Base-by-base conservation (phyloP, 2,329 filamentous ascomycete genomes). In the Fusarium mundagurra region DNA sequence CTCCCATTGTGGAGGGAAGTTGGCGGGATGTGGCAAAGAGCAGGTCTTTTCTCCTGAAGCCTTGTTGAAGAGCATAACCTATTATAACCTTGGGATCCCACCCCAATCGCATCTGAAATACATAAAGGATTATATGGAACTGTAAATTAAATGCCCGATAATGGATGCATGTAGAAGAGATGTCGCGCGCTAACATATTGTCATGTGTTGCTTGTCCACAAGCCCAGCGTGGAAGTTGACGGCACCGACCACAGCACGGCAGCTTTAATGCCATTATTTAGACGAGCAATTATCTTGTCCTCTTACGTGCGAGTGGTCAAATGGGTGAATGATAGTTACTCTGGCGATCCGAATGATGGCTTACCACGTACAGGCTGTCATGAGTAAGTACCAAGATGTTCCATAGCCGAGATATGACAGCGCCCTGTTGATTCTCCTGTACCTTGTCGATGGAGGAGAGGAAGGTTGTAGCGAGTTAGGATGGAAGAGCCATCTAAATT, bases 1-100 rank as follows among this genome's bases (percentile, higher is more conserved):
- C 5, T 11, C n/a, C 17, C n/a, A 34, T 0, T 6, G 0, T 3
- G 8, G 12, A 34, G 12, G 48, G 3, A 10, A 8, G 13, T 38
- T 38, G 34, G 17, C 4, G 18, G 16, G 14, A 6, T 29, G 33
- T 54, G 33, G 51, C 51, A 22, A 29, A n/a, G 8, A 27, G 3
- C n/a, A 38, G 6, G 1, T n/a, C 14, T 29, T 0, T 20, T 27
- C 31, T 36, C 50, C 31, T 20, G 17, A 16, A 24, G 31, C 6
- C 22, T 34, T 24, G 22, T 24, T 24, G 13, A 16, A 16, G 48
- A 34, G 17, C 8, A 34, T 12, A 16, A 36, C n/a, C 1, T 34
- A 6, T 8, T 3, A 2, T 0, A 7, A 31, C 5, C 45, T 50
- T n/a, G 5, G 5, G 29, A 33, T 50, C 3, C 17, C 6, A 20